Base-by-base conservation (phyloP, 2,329 filamentous ascomycete species). In the Beauveria sp. region DNA sequence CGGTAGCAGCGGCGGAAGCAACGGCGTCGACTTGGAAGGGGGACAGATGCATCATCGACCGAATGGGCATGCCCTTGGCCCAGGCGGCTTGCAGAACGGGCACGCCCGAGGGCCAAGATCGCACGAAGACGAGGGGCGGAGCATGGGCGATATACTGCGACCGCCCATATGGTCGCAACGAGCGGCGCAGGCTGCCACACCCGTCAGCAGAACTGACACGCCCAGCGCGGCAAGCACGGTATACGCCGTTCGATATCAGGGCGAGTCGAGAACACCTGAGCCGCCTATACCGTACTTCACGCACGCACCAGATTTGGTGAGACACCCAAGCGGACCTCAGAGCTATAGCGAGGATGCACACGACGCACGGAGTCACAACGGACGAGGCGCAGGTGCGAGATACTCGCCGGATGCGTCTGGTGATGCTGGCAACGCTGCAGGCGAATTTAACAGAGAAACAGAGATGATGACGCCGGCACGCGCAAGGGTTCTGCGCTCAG, bases 211-310 rank as follows among this genome's bases (percentile, higher is more conserved):
- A 64, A 83, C 84, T 20, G 84, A 87, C 63, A 86, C 85, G 1
- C 79, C 82, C 20, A 87, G 84, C 67, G 84, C 83, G 1, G 84
- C 83, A 50, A 87, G 84, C 69, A 87, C 85, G 1, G 80, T 84
- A 3, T 88, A 88, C 64, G 82, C 83, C 7, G 78, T 87, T 42
- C 78, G 84, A 58, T 87, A 87, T 65, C 83, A 86, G 60, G 77
- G 82, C 12, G 85, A 85, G 62, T 76, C 77, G 18, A 76, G 77
- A 5, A 75, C 76, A 58, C 78, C 78, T 9, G 78, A 79, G 3
- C 77, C 81, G n/a, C 73, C 68, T 12, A 24, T 45, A 24, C 60
- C 55, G 14, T 54, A 50, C 10, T 54, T 56, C 42, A 34, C 38
- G 30, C 51, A 42, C 53, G 46, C 50, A 26, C 16, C 42, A 30